phyloP scores from a whole-genome alignment of 2,329 filamentous ascomycete genomes.

The Chaetomium strumarium region DNA sequence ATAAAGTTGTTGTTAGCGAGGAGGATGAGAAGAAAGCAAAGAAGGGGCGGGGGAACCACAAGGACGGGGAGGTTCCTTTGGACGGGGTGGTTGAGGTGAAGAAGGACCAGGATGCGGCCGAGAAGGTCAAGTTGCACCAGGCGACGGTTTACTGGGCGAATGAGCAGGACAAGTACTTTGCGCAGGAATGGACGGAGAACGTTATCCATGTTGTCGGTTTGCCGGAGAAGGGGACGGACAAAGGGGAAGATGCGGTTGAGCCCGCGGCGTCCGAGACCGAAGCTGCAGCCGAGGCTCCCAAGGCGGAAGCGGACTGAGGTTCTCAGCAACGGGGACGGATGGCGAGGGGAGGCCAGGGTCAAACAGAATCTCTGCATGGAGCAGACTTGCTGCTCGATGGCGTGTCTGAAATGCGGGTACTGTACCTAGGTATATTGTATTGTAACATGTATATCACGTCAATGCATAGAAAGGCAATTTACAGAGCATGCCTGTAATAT shows the following conservation, averaged over 20 bases:
- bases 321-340: neutral
- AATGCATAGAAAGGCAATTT: too few species aligned
- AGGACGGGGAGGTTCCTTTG: neutral
- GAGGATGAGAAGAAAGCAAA: neutral
- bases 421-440: too few species aligned
- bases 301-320: neutral
- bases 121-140: constrained; percentile 16
- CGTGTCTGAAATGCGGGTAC: neutral
- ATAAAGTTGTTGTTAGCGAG: constrained; percentile 35
- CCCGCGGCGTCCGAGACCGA: neutral
- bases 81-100: neutral
- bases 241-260: neutral
- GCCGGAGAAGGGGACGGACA: constrained; percentile 16
- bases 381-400: too few species aligned
- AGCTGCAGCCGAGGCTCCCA: neutral
- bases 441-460: too few species aligned
- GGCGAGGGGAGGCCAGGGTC: neutral
- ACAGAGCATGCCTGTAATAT: too few species aligned
- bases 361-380: too few species aligned
- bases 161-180: constrained; percentile 42
- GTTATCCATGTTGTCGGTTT: constrained; percentile 45
- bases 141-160: constrained; percentile 49
- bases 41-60: neutral
- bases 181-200: constrained; percentile 45
- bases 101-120: neutral